These are phyloP conservation scores for Vicia faba DNA, from an alignment of 306 rosid species.

Conservation along the genomic window DNA sequence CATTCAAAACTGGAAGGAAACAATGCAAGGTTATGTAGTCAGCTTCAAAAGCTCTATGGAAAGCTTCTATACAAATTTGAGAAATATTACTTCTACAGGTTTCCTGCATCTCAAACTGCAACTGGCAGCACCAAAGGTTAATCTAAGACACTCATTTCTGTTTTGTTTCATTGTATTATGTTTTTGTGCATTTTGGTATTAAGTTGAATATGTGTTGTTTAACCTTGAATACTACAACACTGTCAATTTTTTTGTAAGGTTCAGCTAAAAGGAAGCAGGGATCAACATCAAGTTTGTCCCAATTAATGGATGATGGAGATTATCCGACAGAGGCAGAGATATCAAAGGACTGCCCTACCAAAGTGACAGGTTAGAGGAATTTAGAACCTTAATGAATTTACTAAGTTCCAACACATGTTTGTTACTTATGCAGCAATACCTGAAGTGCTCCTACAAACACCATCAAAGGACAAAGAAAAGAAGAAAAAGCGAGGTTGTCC, in stretches of 20 bases:
- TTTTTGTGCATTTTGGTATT: conserved; percentile 26
- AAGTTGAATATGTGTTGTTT: not conserved
- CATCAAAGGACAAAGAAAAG: conserved; percentile 26
- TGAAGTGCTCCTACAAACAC: conserved; percentile 15
- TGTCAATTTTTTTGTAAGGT: conserved; percentile 13
- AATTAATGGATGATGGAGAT: conserved; percentile 22
- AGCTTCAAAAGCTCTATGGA: conserved; percentile 44
- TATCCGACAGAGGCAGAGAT: not conserved
- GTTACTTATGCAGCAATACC: not conserved
- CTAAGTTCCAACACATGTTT: not conserved
- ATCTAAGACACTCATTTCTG: not conserved
- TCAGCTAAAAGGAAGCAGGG: conserved; percentile 28
- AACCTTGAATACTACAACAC: not conserved
- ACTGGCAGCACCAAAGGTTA: conserved; percentile 33
- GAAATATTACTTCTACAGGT: conserved; percentile 43
- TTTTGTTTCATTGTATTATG: not conserved
- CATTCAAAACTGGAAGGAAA: conserved; percentile 45
- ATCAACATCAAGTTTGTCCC: conserved; percentile 11
- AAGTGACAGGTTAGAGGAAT: conserved; percentile 35
- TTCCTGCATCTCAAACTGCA: conserved; percentile 29
- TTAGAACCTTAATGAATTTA: not conserved
- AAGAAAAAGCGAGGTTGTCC: conserved; percentile 39
- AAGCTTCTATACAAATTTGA: conserved; percentile 43
- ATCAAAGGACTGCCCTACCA: conserved; percentile 11
- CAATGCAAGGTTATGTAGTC: conserved; percentile 35